Evolutionary conservation across 371 early-diverging fungal species (phyloP).

Genomic region (Entomophthora muscae): DNA sequence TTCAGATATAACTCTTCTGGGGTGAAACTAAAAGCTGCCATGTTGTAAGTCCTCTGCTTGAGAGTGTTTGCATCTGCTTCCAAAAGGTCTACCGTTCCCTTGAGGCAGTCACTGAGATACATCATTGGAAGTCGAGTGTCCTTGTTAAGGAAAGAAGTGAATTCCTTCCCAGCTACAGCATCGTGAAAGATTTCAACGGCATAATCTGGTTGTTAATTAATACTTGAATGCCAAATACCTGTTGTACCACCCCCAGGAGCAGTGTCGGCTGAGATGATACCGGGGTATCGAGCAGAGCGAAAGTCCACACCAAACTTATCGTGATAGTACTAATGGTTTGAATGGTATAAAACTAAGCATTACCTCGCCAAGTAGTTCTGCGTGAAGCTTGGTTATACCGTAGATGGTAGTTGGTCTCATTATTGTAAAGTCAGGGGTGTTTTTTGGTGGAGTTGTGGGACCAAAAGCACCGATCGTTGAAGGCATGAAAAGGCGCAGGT

Average conservation of each 20-base stretch:
- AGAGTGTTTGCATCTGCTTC: constrained; percentile 20
- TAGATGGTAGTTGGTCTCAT: constrained; percentile 41
- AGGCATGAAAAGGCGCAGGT: constrained; percentile 28
- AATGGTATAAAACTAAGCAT: neutral
- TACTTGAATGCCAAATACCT: constrained; percentile 8
- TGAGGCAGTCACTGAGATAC: constrained; percentile 34
- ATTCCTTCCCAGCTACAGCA: constrained; percentile 25
- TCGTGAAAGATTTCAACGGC: constrained; percentile 41
- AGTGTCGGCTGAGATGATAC: constrained; percentile 33
- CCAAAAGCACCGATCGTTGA: constrained; percentile 44
- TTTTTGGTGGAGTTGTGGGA: constrained; percentile 29
- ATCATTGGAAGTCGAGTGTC: constrained; percentile 37
- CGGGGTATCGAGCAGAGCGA: constrained; percentile 34
- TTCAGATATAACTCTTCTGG: constrained; percentile 25
- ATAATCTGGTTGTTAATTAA: constrained; percentile 15
- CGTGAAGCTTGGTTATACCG: constrained; percentile 38
- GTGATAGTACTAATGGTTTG: constrained; percentile 21
- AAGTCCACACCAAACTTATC: constrained; percentile 37
- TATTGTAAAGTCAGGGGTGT: constrained; percentile 32
- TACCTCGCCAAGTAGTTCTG: constrained; percentile 34
- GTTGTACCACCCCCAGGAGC: constrained; percentile 38
- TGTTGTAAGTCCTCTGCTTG: constrained; percentile 31
- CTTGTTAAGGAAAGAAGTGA: constrained; percentile 24
- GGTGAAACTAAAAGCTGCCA: constrained; percentile 30
- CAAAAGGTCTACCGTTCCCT: constrained; percentile 31